Evolutionary conservation across 306 rosid genomes (phyloP).

Genomic region (Fragaria iinumae): DNA sequence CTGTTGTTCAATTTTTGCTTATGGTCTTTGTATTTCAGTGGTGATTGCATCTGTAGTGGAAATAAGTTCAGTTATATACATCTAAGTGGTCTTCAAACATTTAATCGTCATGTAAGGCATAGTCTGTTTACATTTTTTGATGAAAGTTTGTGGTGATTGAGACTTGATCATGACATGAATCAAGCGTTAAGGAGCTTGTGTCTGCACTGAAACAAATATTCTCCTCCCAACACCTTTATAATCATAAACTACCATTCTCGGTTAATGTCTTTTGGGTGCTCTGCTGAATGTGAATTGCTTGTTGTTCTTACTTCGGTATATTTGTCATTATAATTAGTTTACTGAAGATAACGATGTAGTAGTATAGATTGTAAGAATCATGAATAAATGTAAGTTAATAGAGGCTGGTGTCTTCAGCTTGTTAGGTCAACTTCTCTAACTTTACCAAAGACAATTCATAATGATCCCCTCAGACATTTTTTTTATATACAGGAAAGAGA

Average conservation of each 20-base stretch:
- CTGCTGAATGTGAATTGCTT: background rate
- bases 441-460: background rate
- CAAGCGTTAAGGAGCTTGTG: background rate
- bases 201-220: background rate
- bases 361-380: background rate
- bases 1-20: background rate
- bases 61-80: background rate
- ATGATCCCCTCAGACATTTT: conserved; percentile 7
- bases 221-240: too few relatives aligned
- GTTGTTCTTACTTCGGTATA: background rate
- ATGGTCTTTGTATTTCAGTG: background rate
- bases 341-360: background rate
- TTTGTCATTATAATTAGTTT: background rate
- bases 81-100: background rate
- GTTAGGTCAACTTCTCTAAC: background rate
- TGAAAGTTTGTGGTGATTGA: background rate
- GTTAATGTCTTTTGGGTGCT: background rate
- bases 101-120: background rate
- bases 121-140: background rate
- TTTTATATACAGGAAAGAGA: conserved; percentile 66
- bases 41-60: background rate
- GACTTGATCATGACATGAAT: background rate
- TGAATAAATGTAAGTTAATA: background rate
- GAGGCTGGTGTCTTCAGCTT: conserved; percentile 1
- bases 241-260: too few relatives aligned